Evolutionary conservation across 2,329 filamentous ascomycete species (phyloP), one percentile per base, ranked within the genome.

Genomic region (Trichoderma harzianum): DNA sequence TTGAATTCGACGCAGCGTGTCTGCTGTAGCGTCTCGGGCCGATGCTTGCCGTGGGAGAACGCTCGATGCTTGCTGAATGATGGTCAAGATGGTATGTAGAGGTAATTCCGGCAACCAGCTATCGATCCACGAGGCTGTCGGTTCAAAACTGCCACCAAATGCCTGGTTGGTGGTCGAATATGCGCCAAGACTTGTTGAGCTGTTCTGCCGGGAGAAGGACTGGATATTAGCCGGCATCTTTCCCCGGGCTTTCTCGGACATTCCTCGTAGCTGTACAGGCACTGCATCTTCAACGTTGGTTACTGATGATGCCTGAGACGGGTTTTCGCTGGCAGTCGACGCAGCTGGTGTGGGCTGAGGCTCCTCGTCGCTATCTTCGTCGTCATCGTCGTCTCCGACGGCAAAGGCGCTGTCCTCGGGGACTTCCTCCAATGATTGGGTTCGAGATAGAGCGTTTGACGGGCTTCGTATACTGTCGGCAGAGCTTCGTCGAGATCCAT

Each of bases 181-280:
- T 76, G 90, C 90, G 72, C 86, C 89, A 43, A 98, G 85, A 77
- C 94, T 97, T 1, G 93, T 93, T 32, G 91, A 93, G 80, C 94
- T 97, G 78, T 96, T 97, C 78, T 97, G 94, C 21, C 95, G 87
- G 0, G 95, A 97, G 79, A 98, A 97, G 2, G 89, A 89, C n/a
- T 89, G 88, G 64, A 91, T 86, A 1, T 93, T 92, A 14, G 93
- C 94, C 32, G 95, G 96, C 90, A 97, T 94, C 82, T 99, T 99
- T 8, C 96, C 96, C 64, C 96, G 87, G 18, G 96, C 96, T 80
- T 98, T 99, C 81, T 98, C 96, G 24, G 95, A 98, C 93, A 98
- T 97, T 69, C 94, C 94, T 71, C 93, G 89, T 34, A 97, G 80
- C 79, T 98, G 95, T 24, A 90, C 86, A 16, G 94, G 94, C 11